A percentile compares a stretch with the other conserved stretches of the same genome.
These are phyloP conservation scores for Cercospora berteroae DNA, from an alignment of 2,329 filamentous ascomycete species.

Conservation along the genomic window DNA sequence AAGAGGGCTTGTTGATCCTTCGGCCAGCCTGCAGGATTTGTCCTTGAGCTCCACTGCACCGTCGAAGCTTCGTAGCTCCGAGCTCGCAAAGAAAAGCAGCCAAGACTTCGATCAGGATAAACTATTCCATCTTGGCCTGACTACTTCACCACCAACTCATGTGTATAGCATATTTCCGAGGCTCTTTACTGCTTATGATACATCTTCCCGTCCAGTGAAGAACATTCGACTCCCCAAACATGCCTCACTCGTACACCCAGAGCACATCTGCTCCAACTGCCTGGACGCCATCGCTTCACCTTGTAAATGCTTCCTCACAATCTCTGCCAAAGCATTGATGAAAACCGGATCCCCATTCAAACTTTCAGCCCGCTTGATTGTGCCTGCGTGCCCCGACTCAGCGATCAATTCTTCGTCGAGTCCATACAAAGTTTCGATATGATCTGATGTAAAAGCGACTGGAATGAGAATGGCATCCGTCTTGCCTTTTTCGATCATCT, in stretches of 20 bases:
- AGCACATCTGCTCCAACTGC: background rate
- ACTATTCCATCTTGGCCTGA: background rate
- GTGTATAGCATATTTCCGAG: background rate
- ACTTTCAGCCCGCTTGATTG: background rate
- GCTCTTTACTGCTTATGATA: background rate
- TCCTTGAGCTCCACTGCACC: background rate
- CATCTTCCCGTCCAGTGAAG: background rate
- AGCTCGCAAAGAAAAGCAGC: background rate
- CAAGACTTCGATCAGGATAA: background rate
- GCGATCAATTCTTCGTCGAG: background rate
- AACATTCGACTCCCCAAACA: background rate
- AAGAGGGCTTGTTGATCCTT: constrained; percentile 3
- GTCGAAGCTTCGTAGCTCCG: background rate
- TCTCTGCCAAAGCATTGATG: background rate
- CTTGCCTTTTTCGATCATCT: background rate
- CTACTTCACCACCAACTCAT: background rate
- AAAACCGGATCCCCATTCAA: background rate
- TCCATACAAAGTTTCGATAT: background rate
- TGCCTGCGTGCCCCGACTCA: background rate
- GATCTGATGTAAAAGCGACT: background rate
- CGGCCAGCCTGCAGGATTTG: background rate
- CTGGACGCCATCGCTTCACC: background rate
- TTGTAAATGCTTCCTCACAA: background rate
- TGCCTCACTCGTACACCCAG: background rate
- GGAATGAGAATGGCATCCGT: background rate